phyloP scores from a whole-genome alignment of 148 eudicot species.

The Salicornia ramosissima region DNA sequence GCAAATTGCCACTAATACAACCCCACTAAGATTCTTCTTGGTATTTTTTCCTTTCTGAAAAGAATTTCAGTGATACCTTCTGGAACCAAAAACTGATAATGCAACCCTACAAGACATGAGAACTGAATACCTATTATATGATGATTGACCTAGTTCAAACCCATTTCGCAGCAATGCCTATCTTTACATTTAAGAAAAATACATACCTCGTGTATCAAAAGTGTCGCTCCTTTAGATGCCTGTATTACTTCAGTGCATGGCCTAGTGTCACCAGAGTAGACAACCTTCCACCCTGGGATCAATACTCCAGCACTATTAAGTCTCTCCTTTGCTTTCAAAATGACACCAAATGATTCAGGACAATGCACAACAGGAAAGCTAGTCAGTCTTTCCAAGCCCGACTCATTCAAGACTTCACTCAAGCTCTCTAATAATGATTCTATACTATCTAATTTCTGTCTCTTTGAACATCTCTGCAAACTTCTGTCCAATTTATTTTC shows the following conservation, averaged over 20 bases:
- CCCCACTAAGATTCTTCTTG: too few relatives aligned
- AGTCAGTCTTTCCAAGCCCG: constrained; percentile 55
- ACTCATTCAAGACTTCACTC: constrained; percentile 49
- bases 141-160: not conserved
- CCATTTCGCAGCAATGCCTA: not conserved
- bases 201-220: constrained; percentile 81
- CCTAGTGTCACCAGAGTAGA: constrained; percentile 91
- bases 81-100: not conserved
- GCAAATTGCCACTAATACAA: too few relatives aligned
- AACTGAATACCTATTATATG: not conserved
- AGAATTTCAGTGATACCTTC: too few relatives aligned
- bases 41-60: too few relatives aligned
- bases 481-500: not conserved
- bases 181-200: too few relatives aligned
- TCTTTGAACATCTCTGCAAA: constrained; percentile 62
- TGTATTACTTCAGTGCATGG: constrained; percentile 65
- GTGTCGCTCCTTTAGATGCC: constrained; percentile 83
- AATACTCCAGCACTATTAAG: constrained; percentile 38
- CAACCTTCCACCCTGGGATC: constrained; percentile 87
- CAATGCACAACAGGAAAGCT: constrained; percentile 91
- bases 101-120: not conserved
- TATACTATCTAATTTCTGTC: constrained; percentile 25
- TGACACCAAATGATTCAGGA: constrained; percentile 77
- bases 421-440: constrained; percentile 25
- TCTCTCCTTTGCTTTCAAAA: constrained; percentile 54